phyloP scores from a whole-genome alignment of 2,329 filamentous ascomycete species.

The Exophiala xenobiotica region DNA sequence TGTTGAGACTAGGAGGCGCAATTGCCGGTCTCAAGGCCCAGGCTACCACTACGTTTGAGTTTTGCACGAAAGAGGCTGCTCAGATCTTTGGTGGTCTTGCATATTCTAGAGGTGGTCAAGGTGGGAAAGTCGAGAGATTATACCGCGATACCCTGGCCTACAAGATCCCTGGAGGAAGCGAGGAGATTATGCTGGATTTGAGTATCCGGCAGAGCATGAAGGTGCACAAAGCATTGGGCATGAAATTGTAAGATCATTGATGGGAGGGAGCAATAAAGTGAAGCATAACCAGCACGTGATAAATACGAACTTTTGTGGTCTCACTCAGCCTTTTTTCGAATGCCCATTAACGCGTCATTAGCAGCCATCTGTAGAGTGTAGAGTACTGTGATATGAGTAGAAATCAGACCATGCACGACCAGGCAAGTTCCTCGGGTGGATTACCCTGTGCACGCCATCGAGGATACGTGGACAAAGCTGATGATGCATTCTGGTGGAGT shows the following conservation, averaged over 20 bases:
- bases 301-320: no score
- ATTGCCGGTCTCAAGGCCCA: slow-evolving; percentile 95
- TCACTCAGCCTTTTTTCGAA: no score
- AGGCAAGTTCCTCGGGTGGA: no score
- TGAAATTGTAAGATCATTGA: slow-evolving; percentile 73
- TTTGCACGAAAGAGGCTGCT: slow-evolving; percentile 91
- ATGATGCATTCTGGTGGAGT: slow-evolving; percentile 3
- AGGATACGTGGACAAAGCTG: not conserved
- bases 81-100: slow-evolving; percentile 96
- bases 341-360: no score
- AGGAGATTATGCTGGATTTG: slow-evolving; percentile 98
- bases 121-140: slow-evolving; percentile 88
- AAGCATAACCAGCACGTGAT: not conserved
- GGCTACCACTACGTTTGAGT: slow-evolving; percentile 91
- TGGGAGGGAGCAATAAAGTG: not conserved
- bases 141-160: slow-evolving; percentile 96
- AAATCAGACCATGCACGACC: no score
- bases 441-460: not conserved
- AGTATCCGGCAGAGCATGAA: slow-evolving; percentile 87
- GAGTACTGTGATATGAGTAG: no score
- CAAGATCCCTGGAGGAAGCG: slow-evolving; percentile 89
- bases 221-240: slow-evolving; percentile 86
- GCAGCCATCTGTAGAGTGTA: no score
- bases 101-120: slow-evolving; percentile 91
- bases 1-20: slow-evolving; percentile 90